Evolutionary conservation across 495 filamentous ascomycete species (phyloP), one percentile per base, ranked within the genome.

Genomic region (Aspergillus panamensis): DNA sequence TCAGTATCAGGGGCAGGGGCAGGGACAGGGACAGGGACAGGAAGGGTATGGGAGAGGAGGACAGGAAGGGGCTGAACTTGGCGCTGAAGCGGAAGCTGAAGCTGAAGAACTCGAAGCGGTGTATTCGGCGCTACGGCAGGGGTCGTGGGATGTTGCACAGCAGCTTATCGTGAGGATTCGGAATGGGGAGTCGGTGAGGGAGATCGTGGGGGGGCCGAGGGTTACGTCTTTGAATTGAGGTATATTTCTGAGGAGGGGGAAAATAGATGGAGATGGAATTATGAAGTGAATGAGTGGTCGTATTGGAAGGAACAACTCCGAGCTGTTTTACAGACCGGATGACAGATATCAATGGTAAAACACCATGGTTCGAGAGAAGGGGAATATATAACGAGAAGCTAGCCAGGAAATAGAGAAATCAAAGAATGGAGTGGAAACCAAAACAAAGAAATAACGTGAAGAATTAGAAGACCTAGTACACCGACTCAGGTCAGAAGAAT

Each of bases 51-150:
- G 45, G 17, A n/a, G n/a, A 9, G 44, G 29, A 17, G 44, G 30
- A 7, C 49, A 39, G 13, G 53, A 53, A 20, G 54, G 48, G 13
- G 57, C 25, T 25, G 51, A 25, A 5, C 25, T 25, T 25, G 25
- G 5, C 5, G 25, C 25, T 8, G 51, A 58, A 8, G 20, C 31
- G 14, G 55, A 47, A 30, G 25, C 25, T 8, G 51, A 58, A 8
- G 20, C 31, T 14, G 55, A 47, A 30, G 59, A 43, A 13, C 25
- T 65, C 33, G 62, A 65, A 53, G 58, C 53, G 0, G 48, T 65
- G 33, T 65, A 65, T 57, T 39, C 49, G 35, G 59, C 53, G 3
- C 16, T 65, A 42, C 25, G 53, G 30, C 48, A 44, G 17, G 59
- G 62, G 8, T 53, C 55, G 48, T 45, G 35, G 52, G 52, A 53